Conservation (phyloP, 2,329 filamentous ascomycete species). For the Aureobasidium sp. region DNA sequence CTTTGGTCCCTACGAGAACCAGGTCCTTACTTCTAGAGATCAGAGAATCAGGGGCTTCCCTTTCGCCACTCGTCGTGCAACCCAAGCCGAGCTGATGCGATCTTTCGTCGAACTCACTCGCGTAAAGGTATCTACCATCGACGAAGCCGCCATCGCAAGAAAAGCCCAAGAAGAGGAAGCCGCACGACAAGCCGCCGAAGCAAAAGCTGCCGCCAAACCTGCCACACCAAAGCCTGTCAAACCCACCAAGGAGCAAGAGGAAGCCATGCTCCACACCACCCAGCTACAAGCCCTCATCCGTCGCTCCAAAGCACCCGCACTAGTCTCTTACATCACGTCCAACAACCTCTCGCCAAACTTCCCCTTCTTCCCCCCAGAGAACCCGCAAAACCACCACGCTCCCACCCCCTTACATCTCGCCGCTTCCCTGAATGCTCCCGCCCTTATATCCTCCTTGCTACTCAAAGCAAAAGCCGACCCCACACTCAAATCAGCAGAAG, state of each 20-base stretch:
- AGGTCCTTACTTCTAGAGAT: slow-evolving; percentile 74
- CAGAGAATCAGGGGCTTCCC: slow-evolving; percentile 78
- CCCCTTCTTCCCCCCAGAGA: slow-evolving; percentile 61
- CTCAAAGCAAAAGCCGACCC: slow-evolving; percentile 70
- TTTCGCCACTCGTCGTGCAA: slow-evolving; percentile 85
- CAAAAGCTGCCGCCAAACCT: slow-evolving; percentile 32
- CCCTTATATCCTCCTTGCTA: slow-evolving; percentile 71
- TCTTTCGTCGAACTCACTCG: slow-evolving; percentile 90
- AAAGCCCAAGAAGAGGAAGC: slow-evolving; percentile 28
- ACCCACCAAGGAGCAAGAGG: slow-evolving; percentile 77
- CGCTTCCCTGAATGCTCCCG: slow-evolving; percentile 69
- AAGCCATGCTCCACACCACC: slow-evolving; percentile 71
- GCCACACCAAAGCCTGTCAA: slow-evolving; percentile 40
- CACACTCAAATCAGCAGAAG: slow-evolving; percentile 60
- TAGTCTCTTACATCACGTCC: slow-evolving; percentile 74
- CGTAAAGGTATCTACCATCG: slow-evolving; percentile 74
- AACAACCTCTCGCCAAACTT: slow-evolving; percentile 69
- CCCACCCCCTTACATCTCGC: slow-evolving; percentile 81
- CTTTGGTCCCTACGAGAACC: slow-evolving; percentile 85
- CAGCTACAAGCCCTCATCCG: slow-evolving; percentile 84
- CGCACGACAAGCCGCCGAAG: slow-evolving; percentile 17
- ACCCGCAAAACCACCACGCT: slow-evolving; percentile 67
- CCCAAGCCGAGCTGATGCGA: slow-evolving; percentile 89
- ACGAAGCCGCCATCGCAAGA: slow-evolving; percentile 42
- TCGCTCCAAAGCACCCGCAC: slow-evolving; percentile 79